Percentiles rank a stretch among this genome's conserved stretches.
These are phyloP conservation scores for Ogataea sp. DNA, from an alignment of 805 yeast species.

Conservation along the genomic window DNA sequence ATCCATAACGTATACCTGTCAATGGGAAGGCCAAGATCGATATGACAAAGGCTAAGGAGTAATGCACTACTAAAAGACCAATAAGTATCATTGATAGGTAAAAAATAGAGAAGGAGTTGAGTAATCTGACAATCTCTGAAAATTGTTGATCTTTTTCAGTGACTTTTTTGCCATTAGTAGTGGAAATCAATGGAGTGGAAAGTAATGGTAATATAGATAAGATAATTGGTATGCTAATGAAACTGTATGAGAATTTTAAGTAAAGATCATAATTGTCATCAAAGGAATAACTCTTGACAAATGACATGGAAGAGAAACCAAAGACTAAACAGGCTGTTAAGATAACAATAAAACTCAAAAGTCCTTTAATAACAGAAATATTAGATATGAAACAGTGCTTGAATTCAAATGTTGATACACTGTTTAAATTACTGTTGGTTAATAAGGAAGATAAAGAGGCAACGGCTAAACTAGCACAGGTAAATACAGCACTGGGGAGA, in stretches of 20 bases:
- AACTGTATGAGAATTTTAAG: conserved; percentile 3
- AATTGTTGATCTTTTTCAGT: conserved; percentile 1
- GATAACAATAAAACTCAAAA: conserved; percentile 22
- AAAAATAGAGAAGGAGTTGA: conserved; percentile 31
- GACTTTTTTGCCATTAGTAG: background rate
- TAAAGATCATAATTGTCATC: conserved; percentile 1
- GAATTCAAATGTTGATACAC: conserved; percentile 2
- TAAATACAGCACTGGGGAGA: conserved; percentile 72
- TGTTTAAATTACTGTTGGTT: conserved; percentile 30
- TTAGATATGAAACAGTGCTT: conserved; percentile 13
- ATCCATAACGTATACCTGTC: conserved; percentile 44
- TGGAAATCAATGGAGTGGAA: no score
- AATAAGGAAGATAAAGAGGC: conserved; percentile 54
- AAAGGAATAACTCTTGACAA: conserved; percentile 5
- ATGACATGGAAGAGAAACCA: conserved; percentile 17
- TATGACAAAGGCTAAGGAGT: conserved; percentile 66
- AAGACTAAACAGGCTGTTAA: conserved; percentile 11
- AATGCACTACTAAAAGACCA: conserved; percentile 73
- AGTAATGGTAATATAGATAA: background rate
- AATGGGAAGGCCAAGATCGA: conserved; percentile 73
- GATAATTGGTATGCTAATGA: conserved; percentile 10
- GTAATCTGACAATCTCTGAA: conserved; percentile 16
- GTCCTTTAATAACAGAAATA: conserved; percentile 19
- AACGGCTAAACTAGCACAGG: conserved; percentile 61
- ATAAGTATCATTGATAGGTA: conserved; percentile 62